Percentiles rank a stretch among this genome's conserved stretches.
These are phyloP conservation scores for Flaveria ramosissima DNA, from an alignment of 129 eudicot genomes.

Conservation along the genomic window DNA sequence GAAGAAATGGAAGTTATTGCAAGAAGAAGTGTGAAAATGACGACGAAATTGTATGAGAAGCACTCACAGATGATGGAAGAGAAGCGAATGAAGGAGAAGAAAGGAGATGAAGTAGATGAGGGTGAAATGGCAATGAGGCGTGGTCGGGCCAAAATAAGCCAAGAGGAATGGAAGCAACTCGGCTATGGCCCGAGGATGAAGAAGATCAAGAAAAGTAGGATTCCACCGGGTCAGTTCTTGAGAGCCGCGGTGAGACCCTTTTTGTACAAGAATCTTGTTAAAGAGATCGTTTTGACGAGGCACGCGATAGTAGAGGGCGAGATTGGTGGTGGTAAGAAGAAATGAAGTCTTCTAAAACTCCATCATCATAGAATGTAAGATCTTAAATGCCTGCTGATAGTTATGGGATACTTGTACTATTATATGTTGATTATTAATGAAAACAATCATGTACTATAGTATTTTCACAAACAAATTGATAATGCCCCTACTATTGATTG, in stretches of 20 bases:
- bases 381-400: background rate
- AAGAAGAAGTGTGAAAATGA: conserved; percentile 44
- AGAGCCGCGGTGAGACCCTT: conserved; percentile 93
- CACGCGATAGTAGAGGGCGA: conserved; percentile 87
- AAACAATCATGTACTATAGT: too few relatives aligned
- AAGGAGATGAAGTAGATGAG: conserved; percentile 31
- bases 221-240: conserved; percentile 88
- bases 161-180: conserved; percentile 65
- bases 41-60: conserved; percentile 53
- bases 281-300: conserved; percentile 80
- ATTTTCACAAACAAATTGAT: too few relatives aligned
- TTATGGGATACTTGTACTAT: background rate
- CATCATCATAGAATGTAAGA: conserved; percentile 8
- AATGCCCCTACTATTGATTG: too few relatives aligned
- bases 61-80: conserved; percentile 48
- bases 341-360: conserved; percentile 30
- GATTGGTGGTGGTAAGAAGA: conserved; percentile 59
- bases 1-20: conserved; percentile 82
- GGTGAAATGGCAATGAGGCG: conserved; percentile 50
- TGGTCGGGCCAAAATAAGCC: conserved; percentile 55
- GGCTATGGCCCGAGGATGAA: conserved; percentile 65
- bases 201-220: conserved; percentile 66
- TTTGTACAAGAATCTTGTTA: conserved; percentile 79
- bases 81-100: conserved; percentile 28
- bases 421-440: background rate